Percentiles rank a stretch among this genome's conserved stretches.
Conservation (phyloP, 148 eudicot genomes). For the Persicaria maculosa region DNA sequence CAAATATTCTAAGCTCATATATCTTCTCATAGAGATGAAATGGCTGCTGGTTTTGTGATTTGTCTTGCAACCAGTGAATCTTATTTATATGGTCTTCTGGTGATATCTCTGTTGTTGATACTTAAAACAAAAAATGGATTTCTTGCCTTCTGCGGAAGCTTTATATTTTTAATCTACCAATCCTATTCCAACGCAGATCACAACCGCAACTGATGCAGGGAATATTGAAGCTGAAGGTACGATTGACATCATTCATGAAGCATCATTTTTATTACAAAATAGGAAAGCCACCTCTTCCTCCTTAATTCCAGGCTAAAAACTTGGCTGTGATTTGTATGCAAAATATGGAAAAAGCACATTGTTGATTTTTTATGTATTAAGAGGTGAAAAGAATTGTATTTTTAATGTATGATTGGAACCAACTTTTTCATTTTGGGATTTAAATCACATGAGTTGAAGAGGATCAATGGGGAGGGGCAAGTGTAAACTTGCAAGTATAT, state of each 20-base stretch:
- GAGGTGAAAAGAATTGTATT: background rate
- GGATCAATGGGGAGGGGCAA: background rate
- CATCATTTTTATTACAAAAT: background rate
- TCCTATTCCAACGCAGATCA: background rate
- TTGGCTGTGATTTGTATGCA: background rate
- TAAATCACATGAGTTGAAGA: background rate
- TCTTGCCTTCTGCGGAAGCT: background rate
- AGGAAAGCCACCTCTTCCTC: background rate
- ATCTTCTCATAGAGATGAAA: background rate
- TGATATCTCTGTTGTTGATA: background rate
- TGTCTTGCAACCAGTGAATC: background rate
- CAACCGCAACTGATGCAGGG: background rate
- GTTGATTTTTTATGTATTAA: background rate
- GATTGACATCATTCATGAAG: background rate
- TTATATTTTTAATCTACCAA: background rate
- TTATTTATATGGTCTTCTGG: background rate
- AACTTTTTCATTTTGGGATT: background rate
- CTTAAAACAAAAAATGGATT: background rate
- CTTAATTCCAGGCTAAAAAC: background rate
- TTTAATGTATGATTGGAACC: background rate
- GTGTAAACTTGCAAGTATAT: background rate
- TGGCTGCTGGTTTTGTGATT: background rate
- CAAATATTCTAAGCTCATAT: background rate
- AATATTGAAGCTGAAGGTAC: constrained; percentile 3
- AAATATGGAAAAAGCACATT: background rate